Conservation (phyloP, 208 protist species). For the Entamoeba nuttalli region DNA sequence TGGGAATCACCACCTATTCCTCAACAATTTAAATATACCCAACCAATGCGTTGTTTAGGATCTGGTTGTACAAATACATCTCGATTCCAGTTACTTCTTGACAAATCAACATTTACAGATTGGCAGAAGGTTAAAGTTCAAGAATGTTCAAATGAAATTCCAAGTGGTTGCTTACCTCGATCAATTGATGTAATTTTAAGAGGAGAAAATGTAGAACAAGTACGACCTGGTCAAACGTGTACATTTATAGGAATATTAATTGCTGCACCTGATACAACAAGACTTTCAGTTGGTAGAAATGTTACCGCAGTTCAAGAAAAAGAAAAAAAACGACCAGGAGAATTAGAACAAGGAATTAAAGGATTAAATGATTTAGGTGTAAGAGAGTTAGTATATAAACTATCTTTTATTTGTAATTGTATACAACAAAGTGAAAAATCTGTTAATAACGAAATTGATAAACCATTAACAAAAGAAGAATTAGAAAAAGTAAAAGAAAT, state of each 20-base stretch:
- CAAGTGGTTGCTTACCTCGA: constrained; percentile 74
- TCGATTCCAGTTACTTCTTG: constrained; percentile 37
- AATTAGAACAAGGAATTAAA: constrained; percentile 55
- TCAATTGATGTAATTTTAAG: constrained; percentile 87
- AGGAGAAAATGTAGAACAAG: constrained; percentile 82
- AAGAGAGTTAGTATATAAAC: constrained; percentile 82
- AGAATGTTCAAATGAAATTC: constrained; percentile 78
- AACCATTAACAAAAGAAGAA: neutral
- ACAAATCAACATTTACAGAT: constrained; percentile 73
- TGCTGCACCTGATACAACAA: constrained; percentile 85
- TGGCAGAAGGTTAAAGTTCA: constrained; percentile 92
- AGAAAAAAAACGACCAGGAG: neutral
- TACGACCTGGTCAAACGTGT: constrained; percentile 88
- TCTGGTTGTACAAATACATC: constrained; percentile 31
- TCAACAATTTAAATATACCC: constrained; percentile 96
- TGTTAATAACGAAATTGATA: neutral
- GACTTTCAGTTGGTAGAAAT: constrained; percentile 39
- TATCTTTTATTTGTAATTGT: constrained; percentile 81
- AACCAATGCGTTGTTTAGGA: constrained; percentile 28
- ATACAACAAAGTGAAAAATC: constrained; percentile 41
- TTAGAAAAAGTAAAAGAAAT: neutral
- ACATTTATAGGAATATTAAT: constrained; percentile 67
- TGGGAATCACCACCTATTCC: constrained; percentile 58
- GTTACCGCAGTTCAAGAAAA: neutral
- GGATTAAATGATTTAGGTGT: constrained; percentile 86